Conservation (phyloP, 208 protist species). For the Acanthamoeba rhysodes region DNA sequence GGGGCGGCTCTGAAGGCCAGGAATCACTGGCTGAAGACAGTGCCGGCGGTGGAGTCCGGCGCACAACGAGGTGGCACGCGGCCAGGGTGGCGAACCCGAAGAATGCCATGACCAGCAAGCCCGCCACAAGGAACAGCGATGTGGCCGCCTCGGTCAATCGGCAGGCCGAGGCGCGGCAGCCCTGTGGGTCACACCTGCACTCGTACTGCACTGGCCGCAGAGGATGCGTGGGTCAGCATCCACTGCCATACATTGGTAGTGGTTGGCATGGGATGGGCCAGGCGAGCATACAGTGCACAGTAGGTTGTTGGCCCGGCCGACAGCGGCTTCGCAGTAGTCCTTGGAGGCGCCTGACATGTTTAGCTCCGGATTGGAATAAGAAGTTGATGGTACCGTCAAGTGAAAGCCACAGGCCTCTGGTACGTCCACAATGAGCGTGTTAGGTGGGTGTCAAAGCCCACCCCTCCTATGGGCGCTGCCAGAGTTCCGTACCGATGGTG, state of each 20-base stretch:
- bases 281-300: background rate
- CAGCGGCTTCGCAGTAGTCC: background rate
- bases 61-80: background rate
- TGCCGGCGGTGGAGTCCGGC: background rate
- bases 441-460: background rate
- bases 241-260: too few species aligned
- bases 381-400: background rate
- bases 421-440: background rate
- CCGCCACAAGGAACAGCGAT: background rate
- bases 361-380: background rate
- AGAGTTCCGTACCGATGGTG: background rate
- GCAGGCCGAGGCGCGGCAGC: conserved; percentile 1
- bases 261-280: background rate
- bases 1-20: background rate
- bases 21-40: too few species aligned
- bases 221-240: too few species aligned
- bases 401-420: background rate
- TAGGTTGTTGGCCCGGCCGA: background rate
- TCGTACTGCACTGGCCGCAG: background rate
- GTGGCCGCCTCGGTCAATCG: background rate
- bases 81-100: background rate
- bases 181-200: background rate
- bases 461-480: too few species aligned
- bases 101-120: background rate
- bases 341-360: too few species aligned